Base-by-base conservation (phyloP, 2,329 filamentous ascomycete genomes). In the Nemania abortiva region DNA sequence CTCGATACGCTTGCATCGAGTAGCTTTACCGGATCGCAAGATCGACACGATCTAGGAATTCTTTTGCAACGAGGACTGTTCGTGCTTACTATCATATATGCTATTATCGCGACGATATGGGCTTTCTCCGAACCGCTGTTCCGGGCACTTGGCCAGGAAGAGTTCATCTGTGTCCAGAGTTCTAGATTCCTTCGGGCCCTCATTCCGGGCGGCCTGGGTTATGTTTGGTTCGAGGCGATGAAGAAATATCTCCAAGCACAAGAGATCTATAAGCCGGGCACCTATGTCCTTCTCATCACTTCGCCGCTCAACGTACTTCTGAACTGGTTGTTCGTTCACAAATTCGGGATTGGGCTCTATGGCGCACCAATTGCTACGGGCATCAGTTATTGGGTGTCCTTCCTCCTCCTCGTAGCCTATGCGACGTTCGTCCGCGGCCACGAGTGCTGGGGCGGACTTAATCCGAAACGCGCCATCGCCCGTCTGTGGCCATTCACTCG, bases 221-320 rank as follows among this genome's bases (percentile, higher is more conserved):
- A 97, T 74, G 89, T 97, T 49, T 97, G 92, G 82, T 97, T 97
- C 69, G 93, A 97, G 80, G 86, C 89, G 6, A 89, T 94, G 77
- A 97, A 97, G 82, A 93, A 95, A 74, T 97, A 91, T 74, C 85
- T 97, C 0, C 94, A 97, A 80, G 94, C 94, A 0, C 94, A 97
- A 80, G 83, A 79, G 31, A 89, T 96, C n/a, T 96, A 97, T 81
- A 89, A 87, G 0, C 92, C 93, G 0, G 93, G 92, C 1, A 91
- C 95, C 0, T 97, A 95, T 77, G 93, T 94, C 10, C 87, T 97
- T 0, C 81, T 97, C 1, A 85, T 97, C 72, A 95, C 92, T 20
- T 94, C 94, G 0, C 94, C 94, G 0, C 81, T 97, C 29, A 97
- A 96, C 77, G 91, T 90, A 0, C 82, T 92, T 27, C 85, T 97